Evolutionary conservation across 495 filamentous ascomycete species (phyloP).

Genomic region (Melanomma pulvis-pyrius): DNA sequence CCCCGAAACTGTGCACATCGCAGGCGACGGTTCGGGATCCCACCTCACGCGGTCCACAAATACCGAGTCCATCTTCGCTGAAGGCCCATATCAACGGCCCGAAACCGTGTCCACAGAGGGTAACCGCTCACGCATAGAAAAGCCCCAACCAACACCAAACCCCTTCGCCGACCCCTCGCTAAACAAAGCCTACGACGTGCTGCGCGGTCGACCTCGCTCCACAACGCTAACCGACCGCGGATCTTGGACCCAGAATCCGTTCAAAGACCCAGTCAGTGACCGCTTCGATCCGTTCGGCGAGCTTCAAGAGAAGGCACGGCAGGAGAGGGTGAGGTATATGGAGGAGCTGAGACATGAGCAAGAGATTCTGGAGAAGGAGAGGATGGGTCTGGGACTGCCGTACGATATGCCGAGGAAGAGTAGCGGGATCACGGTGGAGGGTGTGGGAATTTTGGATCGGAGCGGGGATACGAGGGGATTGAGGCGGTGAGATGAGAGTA

Average conservation of each 20-base stretch:
- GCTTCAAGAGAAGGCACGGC: slow-evolving; percentile 29
- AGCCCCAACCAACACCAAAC: slow-evolving; percentile 24
- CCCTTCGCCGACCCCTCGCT: slow-evolving; percentile 29
- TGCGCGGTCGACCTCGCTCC: slow-evolving; percentile 18
- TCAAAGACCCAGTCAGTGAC: slow-evolving; percentile 28
- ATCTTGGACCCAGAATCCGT: slow-evolving; percentile 29
- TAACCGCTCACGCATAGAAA: slow-evolving; percentile 7
- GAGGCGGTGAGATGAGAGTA: neutral
- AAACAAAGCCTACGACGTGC: slow-evolving; percentile 34
- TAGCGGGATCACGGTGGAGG: slow-evolving; percentile 24
- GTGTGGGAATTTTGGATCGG: slow-evolving; percentile 19
- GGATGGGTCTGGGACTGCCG: slow-evolving; percentile 17
- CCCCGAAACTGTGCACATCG: slow-evolving; percentile 16
- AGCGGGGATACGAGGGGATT: slow-evolving; percentile 7
- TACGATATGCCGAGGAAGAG: slow-evolving; percentile 15
- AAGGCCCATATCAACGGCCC: slow-evolving; percentile 14
- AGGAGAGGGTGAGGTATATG: slow-evolving; percentile 24
- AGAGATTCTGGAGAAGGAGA: slow-evolving; percentile 24
- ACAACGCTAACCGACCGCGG: slow-evolving; percentile 33
- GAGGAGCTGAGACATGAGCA: slow-evolving; percentile 25
- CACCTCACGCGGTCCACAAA: slow-evolving; percentile 14
- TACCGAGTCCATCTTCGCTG: slow-evolving; percentile 17
- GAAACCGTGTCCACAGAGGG: slow-evolving; percentile 27
- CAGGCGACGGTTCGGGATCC: neutral
- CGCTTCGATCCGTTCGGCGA: slow-evolving; percentile 37